Evolutionary conservation across 345 rosid species (phyloP).

Genomic region (Orychophragmus violaceus): DNA sequence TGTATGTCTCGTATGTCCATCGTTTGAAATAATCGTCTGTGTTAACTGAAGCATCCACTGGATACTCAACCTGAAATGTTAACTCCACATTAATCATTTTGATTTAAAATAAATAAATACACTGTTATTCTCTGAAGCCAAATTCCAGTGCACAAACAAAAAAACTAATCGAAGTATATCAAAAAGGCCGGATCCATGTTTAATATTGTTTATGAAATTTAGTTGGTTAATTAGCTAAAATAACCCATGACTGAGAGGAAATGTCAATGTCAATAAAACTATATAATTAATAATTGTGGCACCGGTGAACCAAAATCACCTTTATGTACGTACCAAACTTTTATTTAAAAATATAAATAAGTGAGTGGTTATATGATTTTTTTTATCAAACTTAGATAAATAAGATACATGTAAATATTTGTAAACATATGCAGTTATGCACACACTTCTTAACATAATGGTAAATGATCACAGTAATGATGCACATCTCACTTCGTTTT

Average conservation of each 20-base stretch:
- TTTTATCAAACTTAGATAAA: background rate
- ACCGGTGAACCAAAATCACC: slow-evolving; percentile 26
- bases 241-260: background rate
- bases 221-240: background rate
- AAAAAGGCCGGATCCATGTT: too few relatives aligned
- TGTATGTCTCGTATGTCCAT: slow-evolving; percentile 60
- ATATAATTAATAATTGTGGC: slow-evolving; percentile 21
- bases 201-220: slow-evolving; percentile 4
- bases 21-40: slow-evolving; percentile 51
- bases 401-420: background rate
- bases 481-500: slow-evolving; percentile 7
- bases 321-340: background rate
- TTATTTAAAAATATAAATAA: background rate
- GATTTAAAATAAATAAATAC: too few relatives aligned
- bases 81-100: background rate
- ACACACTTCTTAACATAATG: background rate
- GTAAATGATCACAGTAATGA: background rate
- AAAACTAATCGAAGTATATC: background rate
- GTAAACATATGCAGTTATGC: background rate
- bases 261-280: slow-evolving; percentile 23
- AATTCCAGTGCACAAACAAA: background rate
- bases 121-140: too few relatives aligned
- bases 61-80: slow-evolving; percentile 61
- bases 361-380: background rate
- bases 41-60: slow-evolving; percentile 53